Evolutionary conservation across 495 filamentous ascomycete species (phyloP).

Genomic region (Opeltia flavorubescens): DNA sequence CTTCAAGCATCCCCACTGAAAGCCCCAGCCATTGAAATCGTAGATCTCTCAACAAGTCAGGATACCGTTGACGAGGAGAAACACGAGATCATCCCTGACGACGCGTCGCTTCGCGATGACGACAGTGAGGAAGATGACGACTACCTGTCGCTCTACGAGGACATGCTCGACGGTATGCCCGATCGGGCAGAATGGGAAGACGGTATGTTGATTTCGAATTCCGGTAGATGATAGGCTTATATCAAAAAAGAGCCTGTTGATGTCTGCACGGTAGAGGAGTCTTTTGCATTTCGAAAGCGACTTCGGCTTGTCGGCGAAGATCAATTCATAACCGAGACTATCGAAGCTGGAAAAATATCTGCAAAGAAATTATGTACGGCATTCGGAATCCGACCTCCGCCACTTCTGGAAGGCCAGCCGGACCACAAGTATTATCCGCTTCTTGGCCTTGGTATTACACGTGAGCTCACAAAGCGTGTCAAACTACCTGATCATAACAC

Average conservation of each 20-base stretch:
- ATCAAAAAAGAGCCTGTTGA: background rate
- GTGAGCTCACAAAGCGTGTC: constrained; percentile 68
- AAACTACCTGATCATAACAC: constrained; percentile 76
- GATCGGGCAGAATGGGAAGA: background rate
- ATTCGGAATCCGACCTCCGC: constrained; percentile 70
- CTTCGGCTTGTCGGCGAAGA: constrained; percentile 62
- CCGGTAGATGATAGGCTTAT: background rate
- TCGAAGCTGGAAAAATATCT: constrained; percentile 51
- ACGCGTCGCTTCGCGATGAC: constrained; percentile 13
- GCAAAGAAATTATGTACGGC: constrained; percentile 80
- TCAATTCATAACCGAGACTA: constrained; percentile 58
- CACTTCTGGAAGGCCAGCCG: constrained; percentile 57
- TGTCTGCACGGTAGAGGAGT: constrained; percentile 62
- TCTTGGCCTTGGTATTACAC: constrained; percentile 59
- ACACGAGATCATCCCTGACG: background rate
- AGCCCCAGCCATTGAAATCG: constrained; percentile 31
- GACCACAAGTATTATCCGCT: constrained; percentile 65
- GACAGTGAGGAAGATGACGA: constrained; percentile 42
- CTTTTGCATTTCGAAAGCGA: constrained; percentile 47
- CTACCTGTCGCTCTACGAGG: constrained; percentile 49
- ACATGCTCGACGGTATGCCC: constrained; percentile 44
- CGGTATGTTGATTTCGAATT: background rate
- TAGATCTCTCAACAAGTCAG: constrained; percentile 23
- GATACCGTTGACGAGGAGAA: background rate
- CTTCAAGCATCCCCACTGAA: constrained; percentile 20